These are phyloP conservation scores for Babesia ovis DNA, from an alignment of 169 alveolate species.

Conservation along the genomic window DNA sequence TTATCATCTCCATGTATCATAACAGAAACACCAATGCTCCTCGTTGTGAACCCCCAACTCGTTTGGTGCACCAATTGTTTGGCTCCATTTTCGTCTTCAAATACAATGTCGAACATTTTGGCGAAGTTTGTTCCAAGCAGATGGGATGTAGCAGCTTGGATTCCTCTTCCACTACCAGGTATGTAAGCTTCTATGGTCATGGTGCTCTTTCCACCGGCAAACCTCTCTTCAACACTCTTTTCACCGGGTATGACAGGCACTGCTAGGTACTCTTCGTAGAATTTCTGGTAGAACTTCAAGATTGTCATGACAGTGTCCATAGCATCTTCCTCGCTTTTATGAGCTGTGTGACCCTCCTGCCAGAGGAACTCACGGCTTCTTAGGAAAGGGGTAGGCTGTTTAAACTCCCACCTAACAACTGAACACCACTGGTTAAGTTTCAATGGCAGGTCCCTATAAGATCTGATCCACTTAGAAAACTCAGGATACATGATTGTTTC, in stretches of 20 bases:
- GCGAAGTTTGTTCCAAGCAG: conserved; percentile 98
- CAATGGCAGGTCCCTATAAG: conserved; percentile 98
- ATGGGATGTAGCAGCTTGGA: conserved; percentile 98
- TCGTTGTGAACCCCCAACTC: conserved; percentile 99
- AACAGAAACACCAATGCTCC: conserved; percentile 94
- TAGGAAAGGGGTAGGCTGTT: conserved; percentile 99
- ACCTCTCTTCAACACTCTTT: conserved; percentile 96
- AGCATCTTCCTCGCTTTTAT: conserved; percentile 95
- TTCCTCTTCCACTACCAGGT: conserved; percentile 98
- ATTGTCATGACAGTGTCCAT: conserved; percentile 87
- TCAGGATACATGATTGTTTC: conserved; percentile 99
- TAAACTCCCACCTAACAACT: conserved; percentile 99
- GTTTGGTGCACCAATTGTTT: conserved; percentile 93
- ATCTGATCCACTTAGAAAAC: conserved; percentile 96
- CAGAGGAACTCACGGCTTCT: conserved; percentile 99
- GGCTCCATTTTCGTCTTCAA: conserved; percentile 88
- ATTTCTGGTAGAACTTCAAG: conserved; percentile 86
- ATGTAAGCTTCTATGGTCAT: conserved; percentile 95
- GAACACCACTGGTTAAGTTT: conserved; percentile 96
- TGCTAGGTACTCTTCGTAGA: conserved; percentile 95
- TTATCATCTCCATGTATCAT: conserved; percentile 98
- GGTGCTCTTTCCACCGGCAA: conserved; percentile 99
- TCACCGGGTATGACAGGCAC: conserved; percentile 98
- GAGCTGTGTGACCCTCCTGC: conserved; percentile 99
- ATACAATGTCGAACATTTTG: conserved; percentile 95